Base-by-base conservation (phyloP, 2,329 filamentous ascomycete species). In the Xylariomycetidae sp. region DNA sequence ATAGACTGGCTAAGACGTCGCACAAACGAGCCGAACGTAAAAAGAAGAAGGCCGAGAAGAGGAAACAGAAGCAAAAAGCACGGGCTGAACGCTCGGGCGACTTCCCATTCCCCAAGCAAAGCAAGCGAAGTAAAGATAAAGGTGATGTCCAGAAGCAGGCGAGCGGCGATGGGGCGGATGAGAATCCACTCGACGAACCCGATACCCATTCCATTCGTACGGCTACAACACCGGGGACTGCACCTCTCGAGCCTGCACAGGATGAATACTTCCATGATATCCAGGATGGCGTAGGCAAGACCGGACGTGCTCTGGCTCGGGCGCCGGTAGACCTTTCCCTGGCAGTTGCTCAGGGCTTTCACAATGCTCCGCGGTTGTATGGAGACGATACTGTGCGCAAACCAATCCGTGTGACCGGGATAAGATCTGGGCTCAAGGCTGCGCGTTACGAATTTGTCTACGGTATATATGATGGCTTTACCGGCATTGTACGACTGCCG, bases 311-410 rank as follows among this genome's bases (percentile, higher is more conserved):
- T 4, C 57, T 81, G 4, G 66, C 65, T 6, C 66, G 63, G 40
- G 72, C 76, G 0, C 81, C 81, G 0, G 72, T 82, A 43, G 71
- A 81, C 45, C 54, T 84, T 3, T 67, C 72, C 0, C 58, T 83
- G 25, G 76, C 77, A 0, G 52, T 85, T 2, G 77, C 77, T 2
- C 79, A 84, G 50, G 81, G 80, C 2, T 84, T 85, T 42, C 80
- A 85, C 53, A 85, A 85, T 43, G 79, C 78, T 0, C 81, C 81
- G 2, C 71, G 79, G 3, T 64, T 86, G 0, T 86, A 85, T 45
- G 81, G 80, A 11, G 82, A 86, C 46, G 71, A 77, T 30, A 85
- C 80, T 2, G 82, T 86, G 2, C 71, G 82, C 4, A 69, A 70
- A 2, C 77, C 78, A 1, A 69, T 69, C 2, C 70, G 77, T 6